phyloP scores from a whole-genome alignment of 768 basidiomycete genomes.

The Gloeophyllum trabeum region DNA sequence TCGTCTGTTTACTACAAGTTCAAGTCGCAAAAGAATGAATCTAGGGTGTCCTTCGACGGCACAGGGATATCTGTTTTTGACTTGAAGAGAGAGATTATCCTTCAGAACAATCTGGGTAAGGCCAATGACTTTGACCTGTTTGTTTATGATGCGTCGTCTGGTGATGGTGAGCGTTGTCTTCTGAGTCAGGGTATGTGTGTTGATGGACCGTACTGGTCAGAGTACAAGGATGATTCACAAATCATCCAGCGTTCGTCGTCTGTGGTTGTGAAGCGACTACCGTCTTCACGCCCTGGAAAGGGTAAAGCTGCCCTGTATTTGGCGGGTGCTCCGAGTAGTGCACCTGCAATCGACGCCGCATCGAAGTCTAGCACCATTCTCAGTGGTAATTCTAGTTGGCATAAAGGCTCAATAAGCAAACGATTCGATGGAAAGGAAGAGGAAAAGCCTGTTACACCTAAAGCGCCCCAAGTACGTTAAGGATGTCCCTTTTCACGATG shows the following conservation, averaged over 20 bases:
- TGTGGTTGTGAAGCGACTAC: slow-evolving; percentile 85
- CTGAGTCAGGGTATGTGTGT: not conserved
- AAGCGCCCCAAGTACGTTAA: slow-evolving; percentile 20
- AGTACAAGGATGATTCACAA: slow-evolving; percentile 84
- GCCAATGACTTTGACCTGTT: slow-evolving; percentile 95
- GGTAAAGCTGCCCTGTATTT: slow-evolving; percentile 75
- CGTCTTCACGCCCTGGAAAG: slow-evolving; percentile 70
- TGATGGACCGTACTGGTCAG: slow-evolving; percentile 26
- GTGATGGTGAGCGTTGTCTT: slow-evolving; percentile 61
- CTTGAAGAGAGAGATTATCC: slow-evolving; percentile 95
- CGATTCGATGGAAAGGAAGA: slow-evolving; percentile 87
- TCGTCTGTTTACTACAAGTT: slow-evolving; percentile 98
- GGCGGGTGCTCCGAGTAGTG: slow-evolving; percentile 26
- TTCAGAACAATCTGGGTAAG: slow-evolving; percentile 92
- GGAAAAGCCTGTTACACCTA: slow-evolving; percentile 10
- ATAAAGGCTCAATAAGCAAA: slow-evolving; percentile 72
- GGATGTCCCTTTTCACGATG: slow-evolving; percentile 13
- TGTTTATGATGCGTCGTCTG: slow-evolving; percentile 72
- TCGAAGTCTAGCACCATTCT: slow-evolving; percentile 12
- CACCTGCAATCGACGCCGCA: slow-evolving; percentile 12
- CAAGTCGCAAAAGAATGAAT: slow-evolving; percentile 91
- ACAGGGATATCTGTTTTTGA: slow-evolving; percentile 99
- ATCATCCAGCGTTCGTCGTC: slow-evolving; percentile 94
- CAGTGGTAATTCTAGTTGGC: slow-evolving; percentile 36
- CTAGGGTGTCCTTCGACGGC: slow-evolving; percentile 93